Base-by-base conservation (phyloP, 2,329 filamentous ascomycete species). In the Claviceps arundinis region DNA sequence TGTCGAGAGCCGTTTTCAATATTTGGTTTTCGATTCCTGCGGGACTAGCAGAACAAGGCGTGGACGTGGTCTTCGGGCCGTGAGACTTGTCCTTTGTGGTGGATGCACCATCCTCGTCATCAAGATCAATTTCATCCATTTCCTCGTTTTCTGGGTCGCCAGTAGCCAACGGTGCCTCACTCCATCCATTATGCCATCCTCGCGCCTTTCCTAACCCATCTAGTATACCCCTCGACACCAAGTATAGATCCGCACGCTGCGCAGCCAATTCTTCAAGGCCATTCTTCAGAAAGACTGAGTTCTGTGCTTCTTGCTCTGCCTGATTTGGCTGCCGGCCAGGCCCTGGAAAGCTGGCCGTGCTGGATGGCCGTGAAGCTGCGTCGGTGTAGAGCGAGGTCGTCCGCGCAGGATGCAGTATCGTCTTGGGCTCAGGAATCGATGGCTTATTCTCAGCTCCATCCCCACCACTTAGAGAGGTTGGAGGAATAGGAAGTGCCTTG, bases 261-360 rank as follows among this genome's bases (percentile, higher is more conserved):
- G 87, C 87, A 38, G 90, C 87, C 24, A 97, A 73, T 51, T 94
- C 86, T 62, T 94, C 86, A 0, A 90, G 71, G 0, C 91, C 89
- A 6, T 70, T 61, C 55, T 82, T 83, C 16, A 77, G 67, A 52
- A 81, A 79, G 0, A 74, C 73, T 1, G 72, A 68, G 4, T 70
- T 68, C 24, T 64, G 17, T 14, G 59, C 63, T 49, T 80, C 68
- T 2, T 61, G 61, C 4, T 72, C 69, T 3, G 71, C 58, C 1
- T 63, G 55, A 43, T 65, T 70, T 0, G 67, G 57, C 48, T 67
- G 66, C 53, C 70, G 65, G 2, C 69, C 70, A 0, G 73, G 68
- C 0, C 74, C 71, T 0, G 80, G 73, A 52, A 82, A 83, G 2
- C 73, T 71, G 0, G 80, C 76, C 53, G 78, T 80, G 0, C 64